A percentile compares a stretch with the other conserved stretches of the same genome.
Conservation (phyloP, 345 rosid species). For the Acer yangbiense region DNA sequence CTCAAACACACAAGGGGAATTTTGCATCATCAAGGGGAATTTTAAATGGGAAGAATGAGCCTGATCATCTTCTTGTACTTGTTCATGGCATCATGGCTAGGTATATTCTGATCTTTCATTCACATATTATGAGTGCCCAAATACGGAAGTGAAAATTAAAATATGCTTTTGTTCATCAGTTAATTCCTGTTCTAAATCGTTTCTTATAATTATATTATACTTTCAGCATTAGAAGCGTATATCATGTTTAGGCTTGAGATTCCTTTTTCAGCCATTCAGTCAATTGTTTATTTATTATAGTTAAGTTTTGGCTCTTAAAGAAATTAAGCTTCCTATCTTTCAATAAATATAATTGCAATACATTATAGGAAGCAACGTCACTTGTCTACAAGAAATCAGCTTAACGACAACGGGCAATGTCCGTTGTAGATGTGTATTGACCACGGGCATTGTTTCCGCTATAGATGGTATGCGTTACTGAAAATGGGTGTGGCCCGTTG, state of each 20-base stretch:
- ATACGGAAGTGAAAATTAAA: not conserved
- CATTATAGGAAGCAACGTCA: constrained; percentile 6
- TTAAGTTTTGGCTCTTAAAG: not conserved
- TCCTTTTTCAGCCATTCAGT: not conserved
- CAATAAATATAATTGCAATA: not conserved
- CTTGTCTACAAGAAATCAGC: too few species aligned
- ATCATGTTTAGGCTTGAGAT: not conserved
- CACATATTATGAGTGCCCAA: not conserved
- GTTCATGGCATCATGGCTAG: constrained; percentile 97
- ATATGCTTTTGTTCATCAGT: too few species aligned
- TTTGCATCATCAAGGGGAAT: constrained; percentile 40
- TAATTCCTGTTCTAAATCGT: not conserved
- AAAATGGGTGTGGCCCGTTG: too few species aligned
- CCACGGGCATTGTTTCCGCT: too few species aligned
- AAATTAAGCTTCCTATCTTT: not conserved
- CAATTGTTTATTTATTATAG: not conserved
- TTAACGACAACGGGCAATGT: too few species aligned
- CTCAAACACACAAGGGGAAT: constrained; percentile 26
- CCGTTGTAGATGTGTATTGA: too few species aligned
- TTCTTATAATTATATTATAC: not conserved
- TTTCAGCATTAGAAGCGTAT: not conserved
- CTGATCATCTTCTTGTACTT: constrained; percentile 98
- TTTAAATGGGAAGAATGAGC: constrained; percentile 47
- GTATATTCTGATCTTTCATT: constrained; percentile 36
- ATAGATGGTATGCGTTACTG: fast-evolving